Percentiles rank a stretch among this genome's conserved stretches.
Evolutionary conservation across 352 stramenopile species (phyloP).

Genomic region (Phytophthora citricola): DNA sequence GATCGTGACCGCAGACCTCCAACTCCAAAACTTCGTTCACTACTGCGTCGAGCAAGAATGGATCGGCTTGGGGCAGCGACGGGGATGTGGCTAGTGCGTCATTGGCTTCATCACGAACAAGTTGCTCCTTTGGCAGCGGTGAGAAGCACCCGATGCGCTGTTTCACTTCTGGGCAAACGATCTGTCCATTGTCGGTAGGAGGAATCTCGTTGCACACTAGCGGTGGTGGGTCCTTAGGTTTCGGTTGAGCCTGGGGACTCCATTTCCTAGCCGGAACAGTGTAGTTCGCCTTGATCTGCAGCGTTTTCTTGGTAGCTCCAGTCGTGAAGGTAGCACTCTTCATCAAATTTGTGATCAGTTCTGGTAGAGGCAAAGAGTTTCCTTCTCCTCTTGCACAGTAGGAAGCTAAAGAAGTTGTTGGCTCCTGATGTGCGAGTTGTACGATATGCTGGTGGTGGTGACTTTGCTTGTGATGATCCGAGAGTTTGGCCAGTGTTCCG

Average conservation of each 20-base stretch:
- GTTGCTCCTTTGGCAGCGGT: constrained; percentile 53
- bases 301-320: constrained; percentile 63
- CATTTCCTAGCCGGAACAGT: constrained; percentile 69
- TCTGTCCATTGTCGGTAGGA: constrained; percentile 62
- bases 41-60: constrained; percentile 21
- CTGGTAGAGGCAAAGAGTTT: constrained; percentile 35
- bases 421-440: constrained; percentile 14
- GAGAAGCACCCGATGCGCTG: constrained; percentile 54
- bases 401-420: constrained; percentile 17
- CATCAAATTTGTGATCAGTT: constrained; percentile 68
- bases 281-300: constrained; percentile 73
- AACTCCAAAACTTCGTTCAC: constrained; percentile 20
- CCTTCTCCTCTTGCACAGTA: constrained; percentile 62
- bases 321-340: constrained; percentile 54
- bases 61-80: constrained; percentile 6
- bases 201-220: constrained; percentile 67
- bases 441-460: constrained; percentile 13
- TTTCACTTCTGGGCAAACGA: constrained; percentile 52
- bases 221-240: constrained; percentile 57
- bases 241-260: constrained; percentile 45
- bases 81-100: constrained; percentile 15
- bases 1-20: constrained; percentile 20
- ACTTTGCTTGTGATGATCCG: constrained; percentile 45
- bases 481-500: constrained; percentile 71
- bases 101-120: constrained; percentile 54